Evolutionary conservation across 345 rosid genomes (phyloP).

Genomic region (Lepidium africanum): DNA sequence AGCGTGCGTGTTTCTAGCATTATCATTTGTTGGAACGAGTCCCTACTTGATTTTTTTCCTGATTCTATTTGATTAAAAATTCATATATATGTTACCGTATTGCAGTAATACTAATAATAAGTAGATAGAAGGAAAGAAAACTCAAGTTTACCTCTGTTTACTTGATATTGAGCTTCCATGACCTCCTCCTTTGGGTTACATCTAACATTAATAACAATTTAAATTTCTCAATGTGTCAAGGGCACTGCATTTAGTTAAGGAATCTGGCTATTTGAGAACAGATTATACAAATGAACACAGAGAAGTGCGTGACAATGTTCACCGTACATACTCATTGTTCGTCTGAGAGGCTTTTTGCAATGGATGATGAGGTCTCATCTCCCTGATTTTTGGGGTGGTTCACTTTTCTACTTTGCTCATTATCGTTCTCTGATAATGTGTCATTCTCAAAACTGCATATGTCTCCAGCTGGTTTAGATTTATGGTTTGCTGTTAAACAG

Average conservation of each 20-base stretch:
- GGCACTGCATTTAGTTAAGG: not conserved
- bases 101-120: not conserved
- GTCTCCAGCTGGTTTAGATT: constrained; percentile 27
- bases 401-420: constrained; percentile 21
- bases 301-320: not conserved
- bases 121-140: not conserved
- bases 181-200: constrained; percentile 20
- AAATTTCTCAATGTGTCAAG: constrained; percentile 10
- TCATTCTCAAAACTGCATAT: constrained; percentile 11
- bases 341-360: constrained; percentile 35
- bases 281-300: not conserved
- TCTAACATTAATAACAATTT: constrained; percentile 31
- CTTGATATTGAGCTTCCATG: constrained; percentile 14
- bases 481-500: constrained; percentile 14
- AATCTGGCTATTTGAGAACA: not conserved
- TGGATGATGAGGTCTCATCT: constrained; percentile 39
- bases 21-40: constrained; percentile 33
- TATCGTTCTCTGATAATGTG: constrained; percentile 14
- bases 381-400: constrained; percentile 20
- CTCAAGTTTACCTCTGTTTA: constrained; percentile 17
- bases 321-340: constrained; percentile 35
- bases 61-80: constrained; percentile 11
- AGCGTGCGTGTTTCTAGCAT: constrained; percentile 44
- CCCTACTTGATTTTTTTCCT: constrained; percentile 18
- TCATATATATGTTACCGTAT: constrained; percentile 3